Conservation (phyloP, 768 basidiomycete species). For the Lanmaoa pseudosensibilis region DNA sequence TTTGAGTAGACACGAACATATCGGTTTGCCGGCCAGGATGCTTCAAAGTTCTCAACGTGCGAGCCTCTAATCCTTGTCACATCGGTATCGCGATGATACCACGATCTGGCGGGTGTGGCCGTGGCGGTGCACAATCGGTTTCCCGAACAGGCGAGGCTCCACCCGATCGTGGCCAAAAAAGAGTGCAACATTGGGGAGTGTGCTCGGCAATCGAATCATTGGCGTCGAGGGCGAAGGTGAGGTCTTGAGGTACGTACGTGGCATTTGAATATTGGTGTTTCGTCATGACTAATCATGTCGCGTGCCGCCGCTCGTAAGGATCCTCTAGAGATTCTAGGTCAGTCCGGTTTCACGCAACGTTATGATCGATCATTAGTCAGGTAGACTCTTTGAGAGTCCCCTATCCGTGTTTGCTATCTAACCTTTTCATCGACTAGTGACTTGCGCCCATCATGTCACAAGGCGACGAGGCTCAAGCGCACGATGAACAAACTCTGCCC, state of each 20-base stretch:
- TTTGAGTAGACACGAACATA: neutral
- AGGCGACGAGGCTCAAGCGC: neutral
- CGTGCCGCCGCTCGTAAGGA: neutral
- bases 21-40: too few relatives aligned
- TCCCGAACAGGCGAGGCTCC: too few relatives aligned
- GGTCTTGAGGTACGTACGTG: too few relatives aligned
- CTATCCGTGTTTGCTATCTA: conserved; percentile 6
- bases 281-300: neutral
- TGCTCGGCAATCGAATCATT: too few relatives aligned
- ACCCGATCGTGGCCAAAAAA: too few relatives aligned
- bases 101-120: neutral
- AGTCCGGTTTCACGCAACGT: neutral
- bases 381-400: neutral
- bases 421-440: neutral
- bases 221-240: too few relatives aligned
- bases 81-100: neutral
- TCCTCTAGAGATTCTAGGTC: too few relatives aligned
- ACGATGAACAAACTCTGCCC: neutral
- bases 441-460: conserved; percentile 10
- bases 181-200: too few relatives aligned
- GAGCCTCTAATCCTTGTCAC: too few relatives aligned
- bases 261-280: too few relatives aligned
- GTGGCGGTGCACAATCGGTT: neutral
- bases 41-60: too few relatives aligned
- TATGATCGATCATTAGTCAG: conserved; percentile 18